A percentile compares a stretch with the other conserved stretches of the same genome.
Evolutionary conservation across 345 rosid genomes (phyloP).

Genomic region (Boechera divaricarpa): DNA sequence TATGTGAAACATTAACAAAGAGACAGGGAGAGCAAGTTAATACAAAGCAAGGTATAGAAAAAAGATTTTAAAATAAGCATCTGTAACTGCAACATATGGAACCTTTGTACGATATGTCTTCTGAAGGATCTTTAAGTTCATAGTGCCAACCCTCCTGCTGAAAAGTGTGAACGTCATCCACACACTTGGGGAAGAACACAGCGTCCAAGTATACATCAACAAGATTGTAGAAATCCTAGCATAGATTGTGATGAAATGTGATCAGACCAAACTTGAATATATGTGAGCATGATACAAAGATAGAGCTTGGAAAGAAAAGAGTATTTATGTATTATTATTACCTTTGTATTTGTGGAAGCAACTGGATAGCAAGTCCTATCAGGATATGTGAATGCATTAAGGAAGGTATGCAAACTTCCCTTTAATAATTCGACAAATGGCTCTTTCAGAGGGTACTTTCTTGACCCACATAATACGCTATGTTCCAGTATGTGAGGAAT

Average conservation of each 20-base stretch:
- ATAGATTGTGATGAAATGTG: constrained; percentile 30
- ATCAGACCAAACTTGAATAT: constrained; percentile 2
- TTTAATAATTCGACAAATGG: constrained; percentile 87
- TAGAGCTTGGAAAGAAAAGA: not conserved
- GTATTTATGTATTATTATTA: constrained; percentile 28
- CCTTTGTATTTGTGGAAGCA: constrained; percentile 87
- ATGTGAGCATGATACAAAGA: not conserved
- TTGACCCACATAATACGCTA: constrained; percentile 88
- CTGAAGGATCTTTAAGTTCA: constrained; percentile 83
- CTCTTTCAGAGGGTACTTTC: constrained; percentile 89
- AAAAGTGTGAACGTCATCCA: constrained; percentile 82
- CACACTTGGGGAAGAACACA: constrained; percentile 95
- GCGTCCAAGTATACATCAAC: constrained; percentile 96
- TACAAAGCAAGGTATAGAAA: not conserved
- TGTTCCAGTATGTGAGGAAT: constrained; percentile 94
- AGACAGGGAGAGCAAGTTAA: constrained; percentile 16
- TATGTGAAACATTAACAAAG: constrained; percentile 26
- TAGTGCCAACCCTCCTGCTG: constrained; percentile 96
- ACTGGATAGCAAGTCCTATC: constrained; percentile 94
- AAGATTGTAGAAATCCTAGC: constrained; percentile 90
- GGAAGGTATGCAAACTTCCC: constrained; percentile 83
- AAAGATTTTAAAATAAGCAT: not conserved
- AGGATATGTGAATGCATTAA: constrained; percentile 91
- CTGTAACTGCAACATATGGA: not conserved
- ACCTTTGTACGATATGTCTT: constrained; percentile 95